phyloP scores from a whole-genome alignment of 2,329 filamentous ascomycete species.

The Venturia oleaginea region DNA sequence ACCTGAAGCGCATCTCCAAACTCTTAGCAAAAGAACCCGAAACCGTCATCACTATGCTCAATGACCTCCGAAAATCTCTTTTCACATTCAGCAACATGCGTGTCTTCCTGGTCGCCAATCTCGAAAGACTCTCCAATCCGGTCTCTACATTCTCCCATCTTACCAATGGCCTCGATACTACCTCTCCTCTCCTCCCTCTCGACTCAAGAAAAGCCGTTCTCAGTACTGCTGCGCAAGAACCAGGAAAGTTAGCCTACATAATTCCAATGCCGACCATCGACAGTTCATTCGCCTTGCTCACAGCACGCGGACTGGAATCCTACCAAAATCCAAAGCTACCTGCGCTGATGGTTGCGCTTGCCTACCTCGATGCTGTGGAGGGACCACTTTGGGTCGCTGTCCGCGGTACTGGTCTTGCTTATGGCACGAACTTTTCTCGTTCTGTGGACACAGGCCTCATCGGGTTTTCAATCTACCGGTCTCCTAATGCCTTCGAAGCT shows the following conservation, averaged over 20 bases:
- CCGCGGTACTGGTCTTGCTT: slow-evolving; percentile 86
- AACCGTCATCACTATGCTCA: slow-evolving; percentile 66
- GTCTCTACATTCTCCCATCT: slow-evolving; percentile 71
- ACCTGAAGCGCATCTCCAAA: slow-evolving; percentile 76
- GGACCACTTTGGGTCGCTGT: slow-evolving; percentile 91
- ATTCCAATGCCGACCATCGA: slow-evolving; percentile 89
- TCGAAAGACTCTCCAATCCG: slow-evolving; percentile 64
- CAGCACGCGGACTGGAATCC: slow-evolving; percentile 62
- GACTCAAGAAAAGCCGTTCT: slow-evolving; percentile 62
- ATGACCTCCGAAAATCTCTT: slow-evolving; percentile 64
- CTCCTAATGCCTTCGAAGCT: slow-evolving; percentile 80
- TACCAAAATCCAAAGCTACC: slow-evolving; percentile 72
- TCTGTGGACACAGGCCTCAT: slow-evolving; percentile 72
- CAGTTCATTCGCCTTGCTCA: slow-evolving; percentile 77
- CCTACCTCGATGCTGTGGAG: slow-evolving; percentile 88
- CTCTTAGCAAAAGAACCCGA: slow-evolving; percentile 69
- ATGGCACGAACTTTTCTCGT: slow-evolving; percentile 71
- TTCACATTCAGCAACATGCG: slow-evolving; percentile 82
- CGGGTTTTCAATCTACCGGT: slow-evolving; percentile 80
- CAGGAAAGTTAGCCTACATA: slow-evolving; percentile 68
- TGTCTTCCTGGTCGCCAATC: slow-evolving; percentile 71
- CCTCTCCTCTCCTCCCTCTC: slow-evolving; percentile 53
- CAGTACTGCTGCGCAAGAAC: slow-evolving; percentile 62
- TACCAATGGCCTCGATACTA: slow-evolving; percentile 41
- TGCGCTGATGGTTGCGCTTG: slow-evolving; percentile 75